phyloP scores from a whole-genome alignment of 306 rosid genomes.

The Mimosa pudica region DNA sequence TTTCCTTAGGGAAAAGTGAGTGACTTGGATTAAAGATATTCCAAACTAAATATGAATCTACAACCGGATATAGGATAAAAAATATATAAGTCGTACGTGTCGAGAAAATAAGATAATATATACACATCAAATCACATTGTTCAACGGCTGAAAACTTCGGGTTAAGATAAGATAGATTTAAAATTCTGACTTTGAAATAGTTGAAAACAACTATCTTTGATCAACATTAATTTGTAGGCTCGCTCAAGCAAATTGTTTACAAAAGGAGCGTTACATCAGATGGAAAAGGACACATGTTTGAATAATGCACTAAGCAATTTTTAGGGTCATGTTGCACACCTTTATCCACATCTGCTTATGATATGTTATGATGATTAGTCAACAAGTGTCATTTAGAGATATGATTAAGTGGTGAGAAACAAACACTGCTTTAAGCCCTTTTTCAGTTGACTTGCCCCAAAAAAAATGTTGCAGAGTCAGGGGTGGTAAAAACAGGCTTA shows the following conservation, averaged over 20 bases:
- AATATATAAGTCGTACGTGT: neutral
- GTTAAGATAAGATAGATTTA: conserved; percentile 2
- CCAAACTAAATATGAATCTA: neutral
- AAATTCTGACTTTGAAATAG: neutral
- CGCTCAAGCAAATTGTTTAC: conserved; percentile 12
- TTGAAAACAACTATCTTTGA: neutral
- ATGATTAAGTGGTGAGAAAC: conserved; percentile 1
- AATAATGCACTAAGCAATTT: neutral
- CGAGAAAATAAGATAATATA: neutral
- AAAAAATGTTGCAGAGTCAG: conserved; percentile 37
- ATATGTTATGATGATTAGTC: neutral
- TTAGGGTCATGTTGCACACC: neutral
- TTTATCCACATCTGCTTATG: neutral
- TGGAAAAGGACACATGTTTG: conserved; percentile 16
- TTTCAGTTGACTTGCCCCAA: conserved; percentile 42
- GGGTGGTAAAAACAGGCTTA: conserved; percentile 19
- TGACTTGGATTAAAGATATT: neutral
- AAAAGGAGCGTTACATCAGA: conserved; percentile 17
- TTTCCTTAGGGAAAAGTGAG: neutral
- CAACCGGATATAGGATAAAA: neutral
- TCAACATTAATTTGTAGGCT: neutral
- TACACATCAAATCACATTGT: neutral
- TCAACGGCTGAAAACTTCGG: neutral
- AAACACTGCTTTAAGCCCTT: conserved; percentile 24
- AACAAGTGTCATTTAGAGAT: conserved; percentile 15